phyloP scores from a whole-genome alignment of 1,139 yeast genomes.

The Kodamaea alishanica region DNA sequence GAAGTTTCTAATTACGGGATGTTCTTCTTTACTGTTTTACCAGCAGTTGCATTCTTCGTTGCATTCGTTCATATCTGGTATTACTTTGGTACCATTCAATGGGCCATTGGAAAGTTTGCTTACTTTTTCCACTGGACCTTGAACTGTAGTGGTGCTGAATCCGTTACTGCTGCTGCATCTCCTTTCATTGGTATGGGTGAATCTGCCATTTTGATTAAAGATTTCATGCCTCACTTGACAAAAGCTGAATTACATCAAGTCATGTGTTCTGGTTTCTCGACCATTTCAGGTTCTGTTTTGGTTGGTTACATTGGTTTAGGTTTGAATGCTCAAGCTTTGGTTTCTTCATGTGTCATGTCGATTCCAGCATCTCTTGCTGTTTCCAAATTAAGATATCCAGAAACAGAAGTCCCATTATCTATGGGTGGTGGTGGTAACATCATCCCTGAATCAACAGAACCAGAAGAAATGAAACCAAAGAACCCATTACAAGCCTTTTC shows the following conservation, averaged over 20 bases:
- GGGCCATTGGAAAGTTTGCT: constrained; percentile 60
- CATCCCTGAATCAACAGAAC: constrained; percentile 18
- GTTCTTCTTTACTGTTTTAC: constrained; percentile 60
- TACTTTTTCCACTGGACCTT: constrained; percentile 60
- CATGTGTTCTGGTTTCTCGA: constrained; percentile 65
- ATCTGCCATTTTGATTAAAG: constrained; percentile 60
- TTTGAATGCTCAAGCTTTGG: constrained; percentile 60
- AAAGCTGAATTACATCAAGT: constrained; percentile 63
- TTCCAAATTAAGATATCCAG: constrained; percentile 61
- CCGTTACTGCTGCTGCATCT: constrained; percentile 66
- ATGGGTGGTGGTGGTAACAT: constrained; percentile 36
- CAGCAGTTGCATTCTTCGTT: constrained; percentile 62
- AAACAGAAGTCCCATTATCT: constrained; percentile 54
- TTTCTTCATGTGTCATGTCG: constrained; percentile 68
- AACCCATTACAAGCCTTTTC: constrained; percentile 65
- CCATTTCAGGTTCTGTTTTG: constrained; percentile 64
- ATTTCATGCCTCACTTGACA: constrained; percentile 58
- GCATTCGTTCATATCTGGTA: constrained; percentile 61
- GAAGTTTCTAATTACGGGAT: constrained; percentile 38
- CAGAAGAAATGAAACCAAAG: constrained; percentile 42
- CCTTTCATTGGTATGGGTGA: constrained; percentile 72
- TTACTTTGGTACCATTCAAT: constrained; percentile 59
- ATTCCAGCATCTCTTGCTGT: constrained; percentile 66
- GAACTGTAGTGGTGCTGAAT: constrained; percentile 63
- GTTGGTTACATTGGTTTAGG: constrained; percentile 67